Percentiles rank a stretch among this genome's conserved stretches.
phyloP scores from a whole-genome alignment of 2,329 filamentous ascomycete species.

The Fusarium sp. region DNA sequence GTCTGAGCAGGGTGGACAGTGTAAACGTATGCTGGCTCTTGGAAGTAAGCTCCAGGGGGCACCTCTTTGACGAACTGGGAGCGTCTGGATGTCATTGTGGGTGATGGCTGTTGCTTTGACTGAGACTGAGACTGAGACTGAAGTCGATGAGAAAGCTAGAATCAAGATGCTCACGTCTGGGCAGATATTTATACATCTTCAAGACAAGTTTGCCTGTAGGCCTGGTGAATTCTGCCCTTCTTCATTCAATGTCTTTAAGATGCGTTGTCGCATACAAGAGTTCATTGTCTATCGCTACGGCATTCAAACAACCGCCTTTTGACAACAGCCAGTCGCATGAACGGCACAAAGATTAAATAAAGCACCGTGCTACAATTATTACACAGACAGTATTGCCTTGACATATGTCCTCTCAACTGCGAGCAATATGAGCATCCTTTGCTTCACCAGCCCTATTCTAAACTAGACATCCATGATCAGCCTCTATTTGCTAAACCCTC shows the following conservation, averaged over 20 bases:
- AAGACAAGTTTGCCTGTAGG: neutral
- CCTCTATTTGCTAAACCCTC: constrained; percentile 24
- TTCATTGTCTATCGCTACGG: neutral
- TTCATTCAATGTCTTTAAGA: neutral
- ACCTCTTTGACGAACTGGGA: constrained; percentile 1
- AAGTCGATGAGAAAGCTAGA: neutral
- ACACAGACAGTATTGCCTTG: neutral
- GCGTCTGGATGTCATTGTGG: constrained; percentile 17
- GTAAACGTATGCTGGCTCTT: constrained; percentile 10
- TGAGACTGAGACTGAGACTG: neutral
- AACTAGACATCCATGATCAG: constrained; percentile 3
- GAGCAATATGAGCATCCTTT: neutral
- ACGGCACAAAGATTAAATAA: neutral
- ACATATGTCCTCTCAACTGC: neutral
- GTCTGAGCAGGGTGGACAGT: neutral
- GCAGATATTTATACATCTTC: constrained; percentile 13
- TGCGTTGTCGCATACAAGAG: neutral
- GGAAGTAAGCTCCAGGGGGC: neutral
- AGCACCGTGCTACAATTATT: neutral
- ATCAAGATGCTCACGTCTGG: neutral
- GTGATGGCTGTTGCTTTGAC: neutral
- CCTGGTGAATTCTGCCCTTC: neutral
- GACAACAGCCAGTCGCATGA: constrained; percentile 3
- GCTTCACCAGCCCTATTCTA: neutral
- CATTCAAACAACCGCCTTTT: neutral